These are phyloP conservation scores for Agapanthus africanus DNA, from an alignment of 106 monocot genomes.

Conservation along the genomic window DNA sequence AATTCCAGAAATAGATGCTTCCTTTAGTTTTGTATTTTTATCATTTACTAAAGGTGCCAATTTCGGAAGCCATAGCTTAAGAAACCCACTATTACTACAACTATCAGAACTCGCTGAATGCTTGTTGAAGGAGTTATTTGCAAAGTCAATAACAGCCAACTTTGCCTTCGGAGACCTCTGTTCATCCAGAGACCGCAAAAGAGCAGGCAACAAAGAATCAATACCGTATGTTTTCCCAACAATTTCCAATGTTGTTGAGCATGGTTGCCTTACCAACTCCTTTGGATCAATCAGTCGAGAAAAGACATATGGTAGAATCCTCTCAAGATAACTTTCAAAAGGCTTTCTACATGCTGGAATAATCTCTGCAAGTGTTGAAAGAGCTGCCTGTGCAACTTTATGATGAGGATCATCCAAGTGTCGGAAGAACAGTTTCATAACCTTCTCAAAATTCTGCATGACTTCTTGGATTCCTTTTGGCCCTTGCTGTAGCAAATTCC, in stretches of 20 bases:
- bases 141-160: constrained; percentile 93
- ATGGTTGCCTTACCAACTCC: constrained; percentile 84
- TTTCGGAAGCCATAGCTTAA: constrained; percentile 96
- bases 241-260: constrained; percentile 65
- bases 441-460: constrained; percentile 92
- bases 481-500: constrained; percentile 76
- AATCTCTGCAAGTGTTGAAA: constrained; percentile 88
- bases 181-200: constrained; percentile 90
- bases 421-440: constrained; percentile 97
- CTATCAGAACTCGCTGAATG: constrained; percentile 65
- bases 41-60: constrained; percentile 82
- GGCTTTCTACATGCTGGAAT: constrained; percentile 94
- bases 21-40: constrained; percentile 94
- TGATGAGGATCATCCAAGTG: constrained; percentile 99
- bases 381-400: constrained; percentile 99
- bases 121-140: constrained; percentile 94
- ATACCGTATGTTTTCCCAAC: constrained; percentile 73
- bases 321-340: constrained; percentile 94
- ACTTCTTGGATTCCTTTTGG: constrained; percentile 84
- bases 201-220: constrained; percentile 84
- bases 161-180: constrained; percentile 99
- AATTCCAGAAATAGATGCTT: constrained; percentile 85
- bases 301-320: constrained; percentile 92
- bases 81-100: constrained; percentile 68
- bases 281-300: constrained; percentile 96